These are phyloP conservation scores for Penicillium sp. DNA, from an alignment of 2,329 filamentous ascomycete genomes.

Conservation along the genomic window DNA sequence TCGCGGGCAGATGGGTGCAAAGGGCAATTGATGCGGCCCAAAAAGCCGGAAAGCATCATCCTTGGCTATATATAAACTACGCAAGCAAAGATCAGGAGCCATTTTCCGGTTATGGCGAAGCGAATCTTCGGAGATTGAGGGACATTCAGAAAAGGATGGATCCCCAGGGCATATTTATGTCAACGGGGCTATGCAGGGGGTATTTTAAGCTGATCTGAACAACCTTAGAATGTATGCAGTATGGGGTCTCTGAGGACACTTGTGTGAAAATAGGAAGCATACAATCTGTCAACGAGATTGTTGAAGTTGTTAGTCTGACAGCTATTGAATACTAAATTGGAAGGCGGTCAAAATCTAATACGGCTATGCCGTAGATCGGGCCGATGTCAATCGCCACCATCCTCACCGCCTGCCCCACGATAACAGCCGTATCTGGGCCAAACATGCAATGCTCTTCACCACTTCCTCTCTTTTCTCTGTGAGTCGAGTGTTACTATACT, in stretches of 20 bases:
- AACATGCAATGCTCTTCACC: constrained; percentile 1
- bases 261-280: no score
- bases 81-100: background rate
- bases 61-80: constrained; percentile 2
- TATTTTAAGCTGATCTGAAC: background rate
- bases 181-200: background rate
- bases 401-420: constrained; percentile 7
- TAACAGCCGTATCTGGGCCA: constrained; percentile 4
- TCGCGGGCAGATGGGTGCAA: background rate
- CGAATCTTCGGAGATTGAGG: background rate
- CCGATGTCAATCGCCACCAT: constrained; percentile 7
- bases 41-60: background rate
- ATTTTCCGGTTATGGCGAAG: background rate
- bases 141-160: background rate
- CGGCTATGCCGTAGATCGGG: background rate
- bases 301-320: no score
- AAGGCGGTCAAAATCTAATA: no score
- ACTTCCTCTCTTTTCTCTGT: background rate
- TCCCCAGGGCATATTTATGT: background rate
- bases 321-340: no score
- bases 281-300: no score
- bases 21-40: background rate
- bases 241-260: no score
- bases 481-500: background rate
- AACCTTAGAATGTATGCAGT: no score